Conservation (phyloP, 2,329 filamentous ascomycete genomes). For the Penicillium sp. region DNA sequence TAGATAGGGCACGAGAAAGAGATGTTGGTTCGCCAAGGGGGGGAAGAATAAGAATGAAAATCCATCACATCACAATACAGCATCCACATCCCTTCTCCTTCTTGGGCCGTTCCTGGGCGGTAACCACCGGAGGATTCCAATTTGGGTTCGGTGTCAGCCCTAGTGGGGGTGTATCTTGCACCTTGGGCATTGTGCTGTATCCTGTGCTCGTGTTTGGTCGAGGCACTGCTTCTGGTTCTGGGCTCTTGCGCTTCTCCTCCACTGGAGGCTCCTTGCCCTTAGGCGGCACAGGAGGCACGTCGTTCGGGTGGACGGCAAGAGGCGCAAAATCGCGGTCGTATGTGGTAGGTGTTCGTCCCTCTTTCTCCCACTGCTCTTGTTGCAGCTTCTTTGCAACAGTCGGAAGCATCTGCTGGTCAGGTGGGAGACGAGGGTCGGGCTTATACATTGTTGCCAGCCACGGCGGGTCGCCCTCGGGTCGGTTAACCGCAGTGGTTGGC, state of each 20-base stretch:
- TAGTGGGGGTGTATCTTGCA: slow-evolving; percentile 39
- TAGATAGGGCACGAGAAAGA: not conserved
- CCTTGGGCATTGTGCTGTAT: slow-evolving; percentile 51
- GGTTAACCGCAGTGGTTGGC: slow-evolving; percentile 57
- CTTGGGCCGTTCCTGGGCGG: slow-evolving; percentile 54
- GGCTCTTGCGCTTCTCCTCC: slow-evolving; percentile 29
- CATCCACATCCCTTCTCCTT: slow-evolving; percentile 60
- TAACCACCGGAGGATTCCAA: slow-evolving; percentile 47
- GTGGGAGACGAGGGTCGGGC: slow-evolving; percentile 87
- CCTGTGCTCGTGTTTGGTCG: slow-evolving; percentile 46
- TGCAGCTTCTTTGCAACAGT: slow-evolving; percentile 88
- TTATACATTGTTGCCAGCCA: slow-evolving; percentile 96
- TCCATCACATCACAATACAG: slow-evolving; percentile 70
- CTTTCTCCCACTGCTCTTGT: slow-evolving; percentile 92
- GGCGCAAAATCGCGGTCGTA: slow-evolving; percentile 88
- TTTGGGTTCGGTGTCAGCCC: slow-evolving; percentile 38
- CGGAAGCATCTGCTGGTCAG: slow-evolving; percentile 91
- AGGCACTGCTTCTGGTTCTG: slow-evolving; percentile 23
- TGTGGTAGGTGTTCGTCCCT: slow-evolving; percentile 78
- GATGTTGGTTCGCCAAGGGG: not conserved
- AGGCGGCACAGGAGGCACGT: slow-evolving; percentile 24
- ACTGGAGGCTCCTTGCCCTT: slow-evolving; percentile 12
- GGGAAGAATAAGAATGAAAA: slow-evolving; percentile 7
- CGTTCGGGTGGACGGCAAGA: slow-evolving; percentile 54
- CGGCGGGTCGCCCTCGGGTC: slow-evolving; percentile 89